Base-by-base conservation (phyloP, 192 early-diverging fungal genomes). In the Coemansia sp. region DNA sequence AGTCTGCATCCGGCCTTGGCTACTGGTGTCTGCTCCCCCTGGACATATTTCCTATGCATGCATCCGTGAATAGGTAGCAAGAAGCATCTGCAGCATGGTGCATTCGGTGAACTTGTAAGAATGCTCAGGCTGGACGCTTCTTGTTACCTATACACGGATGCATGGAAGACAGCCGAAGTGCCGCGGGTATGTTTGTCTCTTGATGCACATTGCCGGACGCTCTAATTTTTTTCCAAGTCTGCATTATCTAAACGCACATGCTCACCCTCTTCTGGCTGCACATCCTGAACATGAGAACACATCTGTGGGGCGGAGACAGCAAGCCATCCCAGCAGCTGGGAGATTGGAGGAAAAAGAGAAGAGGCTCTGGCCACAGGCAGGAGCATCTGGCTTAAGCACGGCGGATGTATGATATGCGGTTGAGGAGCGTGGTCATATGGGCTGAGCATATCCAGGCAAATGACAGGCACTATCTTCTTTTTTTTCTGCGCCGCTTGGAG, bases 351-450 rank as follows among this genome's bases (percentile, higher is more conserved):
- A 4, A 32, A 32, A 32, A 32, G 32, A 32, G 32, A 32, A 2
- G 32, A 32, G 32, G 32, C 32, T 32, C 32, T 32, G 32, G 32
- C 32, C 32, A 32, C 32, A 9, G 15, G 19, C 4, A 9, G 9
- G 52, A 26, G 52, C 19, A 54, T 54, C 52, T 54, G 21, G 52
- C 32, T 32, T 26, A 54, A 26, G 52, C 52, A 23, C 52, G 52
- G 52, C 52, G 26, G 26, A 50, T 26, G 52, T 15, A 26, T 54
- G 52, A 54, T 26, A 54, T 54, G 52, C 52, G 52, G 52, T 26
- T 54, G 52, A 54, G 52, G 52, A 54, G 26, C 52, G 26, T 54
- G 52, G 52, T 54, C 52, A 54, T 54, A 54, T 54, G 52, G 52
- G 13, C 52, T 15, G 15, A 23, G 12, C 52, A 54, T 54, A 54